phyloP scores from a whole-genome alignment of 2,329 filamentous ascomycete genomes.

The Sarocladium strictum region DNA sequence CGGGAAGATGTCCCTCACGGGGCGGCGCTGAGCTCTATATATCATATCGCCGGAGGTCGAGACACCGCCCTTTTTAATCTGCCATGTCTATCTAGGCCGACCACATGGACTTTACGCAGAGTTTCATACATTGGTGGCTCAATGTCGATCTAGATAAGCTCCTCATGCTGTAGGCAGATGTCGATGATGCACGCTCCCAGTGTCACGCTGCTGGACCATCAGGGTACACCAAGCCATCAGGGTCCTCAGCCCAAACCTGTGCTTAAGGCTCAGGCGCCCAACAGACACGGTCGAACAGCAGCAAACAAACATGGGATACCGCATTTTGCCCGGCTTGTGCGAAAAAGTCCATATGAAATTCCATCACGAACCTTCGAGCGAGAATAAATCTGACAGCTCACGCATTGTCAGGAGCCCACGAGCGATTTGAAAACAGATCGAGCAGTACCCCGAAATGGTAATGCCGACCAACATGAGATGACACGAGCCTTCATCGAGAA shows the following conservation, averaged over 20 bases:
- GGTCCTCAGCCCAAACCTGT: conserved; percentile 1
- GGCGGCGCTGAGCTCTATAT: background rate
- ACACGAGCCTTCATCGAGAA: too few species aligned
- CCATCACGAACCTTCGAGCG: too few species aligned
- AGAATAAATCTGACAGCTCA: too few species aligned
- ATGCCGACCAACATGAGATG: too few species aligned
- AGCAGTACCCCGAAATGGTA: too few species aligned
- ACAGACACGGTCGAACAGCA: background rate
- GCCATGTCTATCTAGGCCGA: background rate
- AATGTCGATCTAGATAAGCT: too few species aligned
- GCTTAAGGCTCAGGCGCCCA: background rate
- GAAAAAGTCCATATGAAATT: too few species aligned
- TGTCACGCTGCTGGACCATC: conserved; percentile 2
- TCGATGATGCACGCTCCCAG: background rate
- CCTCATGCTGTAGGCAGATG: background rate
- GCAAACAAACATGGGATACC: too few species aligned
- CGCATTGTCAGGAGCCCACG: too few species aligned
- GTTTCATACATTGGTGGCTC: too few species aligned
- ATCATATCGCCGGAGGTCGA: background rate
- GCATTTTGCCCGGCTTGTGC: background rate
- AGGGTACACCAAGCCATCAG: conserved; percentile 9
- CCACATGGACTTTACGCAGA: too few species aligned
- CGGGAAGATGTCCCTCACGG: background rate
- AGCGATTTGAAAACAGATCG: too few species aligned
- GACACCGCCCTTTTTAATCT: background rate